Percentiles rank a stretch among this genome's conserved stretches.
These are phyloP conservation scores for Dendrocalamus sinicus DNA, from an alignment of 176 grass and related monocot species.

Conservation along the genomic window DNA sequence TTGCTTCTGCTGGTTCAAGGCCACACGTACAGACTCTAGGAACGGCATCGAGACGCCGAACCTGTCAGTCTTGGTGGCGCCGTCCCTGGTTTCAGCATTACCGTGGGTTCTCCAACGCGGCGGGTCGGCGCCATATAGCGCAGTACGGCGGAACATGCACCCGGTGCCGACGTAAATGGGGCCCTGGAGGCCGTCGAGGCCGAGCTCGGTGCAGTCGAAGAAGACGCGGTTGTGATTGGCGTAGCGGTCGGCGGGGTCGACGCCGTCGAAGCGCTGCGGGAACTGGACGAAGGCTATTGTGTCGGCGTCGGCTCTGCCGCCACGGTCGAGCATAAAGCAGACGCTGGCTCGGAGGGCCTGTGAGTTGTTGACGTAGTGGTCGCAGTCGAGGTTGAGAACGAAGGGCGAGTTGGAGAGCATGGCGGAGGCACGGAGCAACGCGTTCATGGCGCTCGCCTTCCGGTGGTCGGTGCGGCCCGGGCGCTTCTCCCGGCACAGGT, in stretches of 20 bases:
- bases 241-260: constrained; percentile 74
- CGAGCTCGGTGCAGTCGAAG: constrained; percentile 76
- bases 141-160: constrained; percentile 36
- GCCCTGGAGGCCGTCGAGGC: constrained; percentile 74
- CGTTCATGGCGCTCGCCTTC: constrained; percentile 43
- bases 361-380: constrained; percentile 49
- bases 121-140: constrained; percentile 21
- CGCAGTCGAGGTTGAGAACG: constrained; percentile 47
- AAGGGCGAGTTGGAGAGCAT: constrained; percentile 43
- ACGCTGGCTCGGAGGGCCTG: constrained; percentile 18
- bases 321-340: constrained; percentile 24
- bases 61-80: background rate
- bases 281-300: constrained; percentile 73
- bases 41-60: constrained; percentile 9
- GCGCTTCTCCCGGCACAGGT: constrained; percentile 41
- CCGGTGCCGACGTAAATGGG: constrained; percentile 48
- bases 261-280: constrained; percentile 90
- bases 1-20: background rate
- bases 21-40: background rate
- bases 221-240: constrained; percentile 81
- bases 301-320: constrained; percentile 19
- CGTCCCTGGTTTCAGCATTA: background rate
- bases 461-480: background rate
- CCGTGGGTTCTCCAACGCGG: background rate
- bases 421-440: constrained; percentile 39